A percentile compares a stretch with the other conserved stretches of the same genome.
phyloP scores from a whole-genome alignment of 1,284 basidiomycete genomes.

The Rhodotorula sp. region DNA sequence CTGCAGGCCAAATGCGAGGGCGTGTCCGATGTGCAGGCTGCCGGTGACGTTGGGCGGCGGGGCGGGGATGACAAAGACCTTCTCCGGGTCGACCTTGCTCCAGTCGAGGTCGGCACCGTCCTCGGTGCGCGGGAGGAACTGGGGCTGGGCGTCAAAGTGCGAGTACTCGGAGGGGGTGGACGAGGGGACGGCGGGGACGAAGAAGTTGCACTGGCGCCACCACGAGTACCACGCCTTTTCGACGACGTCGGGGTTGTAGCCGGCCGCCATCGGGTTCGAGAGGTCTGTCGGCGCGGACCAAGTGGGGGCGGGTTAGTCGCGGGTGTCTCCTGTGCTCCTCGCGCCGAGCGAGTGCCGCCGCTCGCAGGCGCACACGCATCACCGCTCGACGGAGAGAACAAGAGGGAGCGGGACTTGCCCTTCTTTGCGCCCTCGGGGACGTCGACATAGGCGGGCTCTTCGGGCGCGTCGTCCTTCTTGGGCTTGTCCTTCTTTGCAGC shows the following conservation, averaged over 20 bases:
- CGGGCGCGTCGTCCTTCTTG: slow-evolving; percentile 29
- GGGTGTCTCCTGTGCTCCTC: neutral
- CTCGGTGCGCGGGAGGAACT: slow-evolving; percentile 50
- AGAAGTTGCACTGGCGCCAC: slow-evolving; percentile 91
- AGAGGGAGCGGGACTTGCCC: slow-evolving; percentile 20
- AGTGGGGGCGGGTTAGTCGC: neutral
- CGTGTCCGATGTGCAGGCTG: slow-evolving; percentile 94
- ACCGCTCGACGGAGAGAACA: too few species aligned
- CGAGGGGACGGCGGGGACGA: slow-evolving; percentile 68
- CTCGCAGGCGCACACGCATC: neutral
- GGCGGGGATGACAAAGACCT: slow-evolving; percentile 79
- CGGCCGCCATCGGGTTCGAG: slow-evolving; percentile 78
- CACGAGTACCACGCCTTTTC: slow-evolving; percentile 98
- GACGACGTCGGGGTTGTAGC: slow-evolving; percentile 93
- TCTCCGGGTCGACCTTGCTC: slow-evolving; percentile 38
- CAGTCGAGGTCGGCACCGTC: slow-evolving; percentile 58
- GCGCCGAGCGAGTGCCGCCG: neutral
- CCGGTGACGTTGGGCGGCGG: slow-evolving; percentile 99
- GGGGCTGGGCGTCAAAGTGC: slow-evolving; percentile 43
- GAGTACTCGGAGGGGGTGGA: slow-evolving; percentile 43
- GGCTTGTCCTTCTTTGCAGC: slow-evolving; percentile 38
- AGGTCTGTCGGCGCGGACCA: slow-evolving; percentile 62
- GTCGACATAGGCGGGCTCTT: slow-evolving; percentile 35
- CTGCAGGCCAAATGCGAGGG: slow-evolving; percentile 88
- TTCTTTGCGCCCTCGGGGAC: slow-evolving; percentile 39